phyloP scores from a whole-genome alignment of 495 filamentous ascomycete species.

The Hypoxylon fuscum region DNA sequence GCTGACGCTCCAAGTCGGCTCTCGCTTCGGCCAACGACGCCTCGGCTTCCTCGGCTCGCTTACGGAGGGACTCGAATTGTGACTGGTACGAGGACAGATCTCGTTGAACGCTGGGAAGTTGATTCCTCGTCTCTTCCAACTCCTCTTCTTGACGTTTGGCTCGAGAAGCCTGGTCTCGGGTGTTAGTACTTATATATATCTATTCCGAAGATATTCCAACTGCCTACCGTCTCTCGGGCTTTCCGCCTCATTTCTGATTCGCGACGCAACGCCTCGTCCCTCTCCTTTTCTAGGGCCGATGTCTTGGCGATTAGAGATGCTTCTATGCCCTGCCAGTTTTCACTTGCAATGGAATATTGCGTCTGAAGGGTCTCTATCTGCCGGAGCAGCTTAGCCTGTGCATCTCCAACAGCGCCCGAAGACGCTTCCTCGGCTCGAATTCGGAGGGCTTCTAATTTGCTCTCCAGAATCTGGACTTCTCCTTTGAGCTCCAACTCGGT shows the following conservation, averaged over 20 bases:
- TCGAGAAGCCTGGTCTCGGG: constrained; percentile 69
- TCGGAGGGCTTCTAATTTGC: constrained; percentile 88
- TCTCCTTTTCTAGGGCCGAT: constrained; percentile 81
- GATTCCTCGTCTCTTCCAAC: constrained; percentile 73
- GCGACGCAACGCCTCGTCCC: constrained; percentile 82
- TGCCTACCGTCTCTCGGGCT: constrained; percentile 80
- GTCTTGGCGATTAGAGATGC: constrained; percentile 79
- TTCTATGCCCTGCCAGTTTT: constrained; percentile 98
- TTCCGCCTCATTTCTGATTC: constrained; percentile 88
- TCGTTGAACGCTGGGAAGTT: constrained; percentile 67
- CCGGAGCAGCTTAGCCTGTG: constrained; percentile 87
- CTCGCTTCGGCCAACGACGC: constrained; percentile 64
- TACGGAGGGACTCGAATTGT: constrained; percentile 70
- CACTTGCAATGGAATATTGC: constrained; percentile 91
- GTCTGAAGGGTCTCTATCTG: constrained; percentile 96
- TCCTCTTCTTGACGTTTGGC: constrained; percentile 83
- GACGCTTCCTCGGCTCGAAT: constrained; percentile 89
- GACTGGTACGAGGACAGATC: constrained; percentile 64
- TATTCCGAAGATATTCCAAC: background rate
- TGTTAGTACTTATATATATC: constrained; percentile 37
- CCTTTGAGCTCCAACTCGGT: constrained; percentile 81
- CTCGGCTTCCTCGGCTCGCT: constrained; percentile 70
- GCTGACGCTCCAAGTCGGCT: constrained; percentile 55
- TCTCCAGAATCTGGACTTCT: constrained; percentile 86
- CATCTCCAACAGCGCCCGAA: constrained; percentile 80